Evolutionary conservation across 2,329 filamentous ascomycete genomes (phyloP).

Genomic region (Aspergillus clavatus): DNA sequence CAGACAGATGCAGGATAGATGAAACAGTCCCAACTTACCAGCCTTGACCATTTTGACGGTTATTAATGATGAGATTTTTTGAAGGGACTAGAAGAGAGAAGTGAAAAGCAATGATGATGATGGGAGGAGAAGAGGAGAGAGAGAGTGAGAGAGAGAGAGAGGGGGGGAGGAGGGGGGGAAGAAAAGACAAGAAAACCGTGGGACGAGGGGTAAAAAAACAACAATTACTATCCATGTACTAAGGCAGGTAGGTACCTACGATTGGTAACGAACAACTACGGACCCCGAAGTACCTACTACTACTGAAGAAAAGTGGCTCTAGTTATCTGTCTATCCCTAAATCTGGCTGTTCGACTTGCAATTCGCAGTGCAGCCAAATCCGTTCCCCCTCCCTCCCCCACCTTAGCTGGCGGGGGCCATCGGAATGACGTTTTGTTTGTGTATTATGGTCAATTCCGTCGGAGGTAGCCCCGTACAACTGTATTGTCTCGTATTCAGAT

Average conservation of each 20-base stretch:
- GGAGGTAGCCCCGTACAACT: no score
- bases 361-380: no score
- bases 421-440: conserved; percentile 23
- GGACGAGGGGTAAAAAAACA: no score
- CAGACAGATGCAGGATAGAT: conserved; percentile 14
- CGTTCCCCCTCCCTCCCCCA: no score
- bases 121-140: neutral
- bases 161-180: no score
- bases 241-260: no score
- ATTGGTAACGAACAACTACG: no score
- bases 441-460: neutral
- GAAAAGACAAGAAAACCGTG: conserved; percentile 2
- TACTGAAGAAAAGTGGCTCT: no score
- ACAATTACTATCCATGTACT: no score
- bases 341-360: neutral
- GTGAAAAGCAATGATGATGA: neutral
- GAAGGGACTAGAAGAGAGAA: conserved; percentile 4
- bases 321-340: no score
- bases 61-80: conserved; percentile 35
- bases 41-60: conserved; percentile 96
- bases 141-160: conserved; percentile 3
- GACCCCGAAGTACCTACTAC: no score
- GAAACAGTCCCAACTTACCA: conserved; percentile 57
- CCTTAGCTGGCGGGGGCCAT: conserved; percentile 17
- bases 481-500: no score